Evolutionary conservation across 768 basidiomycete species (phyloP), one percentile per base, ranked within the genome.

Genomic region (Kwoniella shandongensis): DNA sequence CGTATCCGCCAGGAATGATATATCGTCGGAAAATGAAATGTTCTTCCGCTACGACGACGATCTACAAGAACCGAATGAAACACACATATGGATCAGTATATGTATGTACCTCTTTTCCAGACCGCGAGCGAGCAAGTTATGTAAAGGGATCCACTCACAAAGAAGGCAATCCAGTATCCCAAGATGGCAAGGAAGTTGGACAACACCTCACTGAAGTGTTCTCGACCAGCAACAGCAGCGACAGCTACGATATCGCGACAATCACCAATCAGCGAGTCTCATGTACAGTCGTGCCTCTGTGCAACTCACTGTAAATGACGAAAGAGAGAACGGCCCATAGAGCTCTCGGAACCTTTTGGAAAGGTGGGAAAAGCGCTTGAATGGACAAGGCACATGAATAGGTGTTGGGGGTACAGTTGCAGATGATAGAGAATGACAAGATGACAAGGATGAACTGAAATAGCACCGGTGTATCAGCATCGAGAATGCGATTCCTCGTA

Each of bases 321-420:
- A 80, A 81, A 2, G 75, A 70, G 2, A 82, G 23, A 13, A 81
- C 23, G 2, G 80, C 79, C 80, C 81, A 82, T 50, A 82, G 27
- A 40, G 81, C 80, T 50, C 82, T 77, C 2, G 81, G 81, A 17
- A 82, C 59, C 30, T 73, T 66, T 10, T 80, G 77, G 59, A 82
- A 80, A 0, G 75, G 76, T 5, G 79, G 79, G 25, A 79, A 77
- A 17, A 82, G 75, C 0, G 79, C 73, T 53, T 82, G 81, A 44
- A 80, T 77, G 13, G 81, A 80, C 27, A 82, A 77, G 10, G 78
- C 81, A 10, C 80, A 69, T 0, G 81, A 82, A 53, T 82, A 82
- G 3, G 78, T 81, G 62, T 78, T 79, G 13, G 79, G 78, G 54
- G 81, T 79, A 54, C 56, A 54, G 56, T 70, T 66, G 78, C 78